Conservation (phyloP, 768 basidiomycete genomes). For the Hypholoma sublateritium region DNA sequence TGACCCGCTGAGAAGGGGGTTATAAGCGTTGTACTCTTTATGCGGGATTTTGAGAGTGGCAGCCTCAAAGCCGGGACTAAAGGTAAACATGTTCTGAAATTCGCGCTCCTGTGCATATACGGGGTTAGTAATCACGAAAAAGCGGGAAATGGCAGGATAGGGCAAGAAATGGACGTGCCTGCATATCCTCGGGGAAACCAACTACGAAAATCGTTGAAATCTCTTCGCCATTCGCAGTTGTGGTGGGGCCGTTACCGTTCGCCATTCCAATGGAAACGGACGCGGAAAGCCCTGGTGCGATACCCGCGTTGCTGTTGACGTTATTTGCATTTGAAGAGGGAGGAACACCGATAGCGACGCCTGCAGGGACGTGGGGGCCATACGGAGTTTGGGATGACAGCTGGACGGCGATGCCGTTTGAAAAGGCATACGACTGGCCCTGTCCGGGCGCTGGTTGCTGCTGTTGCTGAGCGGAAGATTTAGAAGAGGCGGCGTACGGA, state of each 20-base stretch:
- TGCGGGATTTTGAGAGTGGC: constrained; percentile 97
- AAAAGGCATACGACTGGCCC: constrained; percentile 25
- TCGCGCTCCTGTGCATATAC: constrained; percentile 78
- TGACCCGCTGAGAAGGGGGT: constrained; percentile 32
- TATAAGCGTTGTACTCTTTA: constrained; percentile 82
- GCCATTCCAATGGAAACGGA: constrained; percentile 23
- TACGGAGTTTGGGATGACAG: constrained; percentile 77
- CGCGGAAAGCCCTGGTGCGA: constrained; percentile 25
- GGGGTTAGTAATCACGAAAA: constrained; percentile 16
- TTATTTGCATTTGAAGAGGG: constrained; percentile 13
- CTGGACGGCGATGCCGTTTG: constrained; percentile 38
- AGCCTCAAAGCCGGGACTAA: constrained; percentile 93
- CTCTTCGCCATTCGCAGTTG: constrained; percentile 62
- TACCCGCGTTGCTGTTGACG: neutral
- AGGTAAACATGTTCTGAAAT: constrained; percentile 99
- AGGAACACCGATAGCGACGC: constrained; percentile 15
- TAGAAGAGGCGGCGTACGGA: constrained; percentile 25
- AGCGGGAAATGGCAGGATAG: neutral
- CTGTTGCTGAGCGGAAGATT: constrained; percentile 26
- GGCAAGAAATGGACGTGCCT: constrained; percentile 54
- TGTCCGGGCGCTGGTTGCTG: constrained; percentile 26
- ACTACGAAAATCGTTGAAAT: constrained; percentile 98
- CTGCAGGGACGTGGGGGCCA: constrained; percentile 62
- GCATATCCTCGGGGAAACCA: constrained; percentile 99
- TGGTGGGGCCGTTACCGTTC: constrained; percentile 20